Base-by-base conservation (phyloP, 1,284 basidiomycete species). In the Ganoderma boninense region DNA sequence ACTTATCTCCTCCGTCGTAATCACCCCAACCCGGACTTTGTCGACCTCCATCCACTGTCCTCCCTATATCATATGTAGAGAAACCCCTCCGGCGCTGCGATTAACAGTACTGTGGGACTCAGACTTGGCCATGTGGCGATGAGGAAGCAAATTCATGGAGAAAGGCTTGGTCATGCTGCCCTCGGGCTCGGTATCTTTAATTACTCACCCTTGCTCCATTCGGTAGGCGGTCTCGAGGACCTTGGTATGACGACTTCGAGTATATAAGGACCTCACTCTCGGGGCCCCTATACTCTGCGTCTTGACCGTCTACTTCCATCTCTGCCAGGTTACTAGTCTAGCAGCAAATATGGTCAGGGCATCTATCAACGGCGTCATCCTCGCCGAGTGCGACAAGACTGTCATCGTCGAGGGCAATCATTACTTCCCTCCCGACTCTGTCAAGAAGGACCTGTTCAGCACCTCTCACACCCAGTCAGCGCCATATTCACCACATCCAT, bases 371-470 rank as follows among this genome's bases (percentile, higher is more conserved):
- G 86, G 85, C 46, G 81, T 79, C 29, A 81, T 87, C 49, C 83
- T 94, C 73, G 90, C 90, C 11, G 85, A 92, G 62, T 86, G 85
- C 11, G 80, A 84, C 70, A 79, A 82, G 0, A 90, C 90, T 0
- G 78, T 87, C 61, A 77, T 86, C 6, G 84, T 92, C 64, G 91
- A 92, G 76, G 85, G 84, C 10, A 92, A 90, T 74, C 87, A 91
- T 72, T 92, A 93, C 79, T 92, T 92, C 77, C 90, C 92, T 4
- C 87, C 87, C 0, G 77, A 82, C 5, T 81, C 86, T 7, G 81
- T 92, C 26, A 83, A 84, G 52, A 82, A 77, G 42, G 78, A 79
- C 0, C 69, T 83, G 10, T 83, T 92, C 69, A 83, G 71, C 10
- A 76, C 81, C 32, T 92, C 91, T 1, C 74, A 79, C 52, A 91